Conservation (phyloP, 2,329 filamentous ascomycete genomes). For the Aspergillus neoniger region DNA sequence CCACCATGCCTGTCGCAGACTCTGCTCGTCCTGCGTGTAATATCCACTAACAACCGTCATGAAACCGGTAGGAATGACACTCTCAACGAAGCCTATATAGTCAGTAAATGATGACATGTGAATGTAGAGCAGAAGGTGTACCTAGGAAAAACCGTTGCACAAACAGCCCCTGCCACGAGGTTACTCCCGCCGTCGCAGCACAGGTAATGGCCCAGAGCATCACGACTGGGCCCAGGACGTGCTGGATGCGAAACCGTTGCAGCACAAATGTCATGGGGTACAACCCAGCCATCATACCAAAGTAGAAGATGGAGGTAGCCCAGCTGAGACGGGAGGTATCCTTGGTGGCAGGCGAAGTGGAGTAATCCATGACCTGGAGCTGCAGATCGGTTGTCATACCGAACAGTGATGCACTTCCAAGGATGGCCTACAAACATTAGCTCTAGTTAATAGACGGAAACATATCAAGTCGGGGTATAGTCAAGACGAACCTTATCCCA, state of each 20-base stretch:
- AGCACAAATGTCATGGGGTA: slow-evolving; percentile 73
- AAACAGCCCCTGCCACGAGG: slow-evolving; percentile 63
- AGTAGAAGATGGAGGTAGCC: slow-evolving; percentile 80
- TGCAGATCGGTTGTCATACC: slow-evolving; percentile 72
- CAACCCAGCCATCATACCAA: slow-evolving; percentile 72
- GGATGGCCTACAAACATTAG: slow-evolving; percentile 59
- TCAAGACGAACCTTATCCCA: slow-evolving; percentile 61
- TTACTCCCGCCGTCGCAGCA: slow-evolving; percentile 69
- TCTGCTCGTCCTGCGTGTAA: slow-evolving; percentile 68
- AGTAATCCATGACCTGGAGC: slow-evolving; percentile 57
- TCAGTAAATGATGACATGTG: slow-evolving; percentile 1
- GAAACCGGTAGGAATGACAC: slow-evolving; percentile 66
- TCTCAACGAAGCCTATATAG: slow-evolving; percentile 57
- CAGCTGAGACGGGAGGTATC: slow-evolving; percentile 71
- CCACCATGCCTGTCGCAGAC: slow-evolving; percentile 67
- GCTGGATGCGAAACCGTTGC: slow-evolving; percentile 67
- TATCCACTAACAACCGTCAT: slow-evolving; percentile 64
- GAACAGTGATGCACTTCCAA: slow-evolving; percentile 71
- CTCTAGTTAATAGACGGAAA: background rate
- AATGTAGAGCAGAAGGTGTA: slow-evolving; percentile 1
- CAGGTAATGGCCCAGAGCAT: slow-evolving; percentile 68
- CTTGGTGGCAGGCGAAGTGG: slow-evolving; percentile 56
- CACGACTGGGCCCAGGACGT: slow-evolving; percentile 58
- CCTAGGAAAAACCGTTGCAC: slow-evolving; percentile 65
- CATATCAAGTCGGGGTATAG: background rate